Base-by-base conservation (phyloP, 1,139 yeast species). In the Blastobotrys apis region DNA sequence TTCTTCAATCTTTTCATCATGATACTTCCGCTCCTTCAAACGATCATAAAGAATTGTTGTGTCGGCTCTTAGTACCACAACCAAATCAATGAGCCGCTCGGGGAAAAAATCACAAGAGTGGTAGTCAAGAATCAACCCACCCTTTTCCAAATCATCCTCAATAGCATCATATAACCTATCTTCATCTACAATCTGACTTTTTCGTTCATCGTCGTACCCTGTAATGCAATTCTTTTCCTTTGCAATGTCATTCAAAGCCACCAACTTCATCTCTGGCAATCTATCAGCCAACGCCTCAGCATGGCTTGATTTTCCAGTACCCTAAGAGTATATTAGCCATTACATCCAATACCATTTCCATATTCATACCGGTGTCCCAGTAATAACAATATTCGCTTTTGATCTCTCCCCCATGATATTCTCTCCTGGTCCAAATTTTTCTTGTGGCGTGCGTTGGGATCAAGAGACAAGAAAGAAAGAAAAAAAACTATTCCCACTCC, bases 51-150 rank as follows among this genome's bases (percentile, higher is more conserved):
- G 73, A 1, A 72, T 63, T 4, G 80, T 69, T 57, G 85, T 87
- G 55, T 84, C 84, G 23, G 95, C 81, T 53, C 94, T 72, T 44
- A 92, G 72, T 1, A 94, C 98, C 33, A 88, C 84, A 6, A 92
- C 97, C 49, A 92, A 73, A 63, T 92, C 99, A 41, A 94, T 84
- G 60, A 88, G 75, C 54, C 95, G 71, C 62, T 88, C 97, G 0
- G 98, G 98, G 60, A 92, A 92, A 17, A 87, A 76, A 57, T 92
- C 98, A 65, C 96, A 88, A 42, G 92, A 92, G 63, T 92, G 99
- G 98, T 98, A 94, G 66, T 92, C 99, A 19, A 92, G 74, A 20
- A 92, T 71, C 22, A 76, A 72, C 1, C 95, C 96, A n/a, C 99
- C 99, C 51, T 77, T 70, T 47, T 81, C 83, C 48, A 90, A 70